phyloP scores from a whole-genome alignment of 148 eudicot species.

The Persicaria tinctoria region DNA sequence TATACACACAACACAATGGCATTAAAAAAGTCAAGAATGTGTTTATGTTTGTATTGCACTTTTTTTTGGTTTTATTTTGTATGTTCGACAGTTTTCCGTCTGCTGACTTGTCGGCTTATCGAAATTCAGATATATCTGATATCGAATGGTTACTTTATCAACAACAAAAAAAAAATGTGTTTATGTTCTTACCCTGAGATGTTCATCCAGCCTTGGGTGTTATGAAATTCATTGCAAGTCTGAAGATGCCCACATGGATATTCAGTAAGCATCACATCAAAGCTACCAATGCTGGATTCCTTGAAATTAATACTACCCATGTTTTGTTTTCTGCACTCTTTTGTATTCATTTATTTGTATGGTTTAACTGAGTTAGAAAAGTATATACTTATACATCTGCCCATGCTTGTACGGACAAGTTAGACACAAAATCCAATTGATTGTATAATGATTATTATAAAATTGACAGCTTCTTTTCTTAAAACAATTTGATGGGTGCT shows the following conservation, averaged over 20 bases:
- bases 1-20: too few relatives aligned
- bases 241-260: not conserved
- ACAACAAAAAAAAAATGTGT: too few relatives aligned
- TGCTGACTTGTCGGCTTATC: too few relatives aligned
- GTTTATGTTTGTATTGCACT: too few relatives aligned
- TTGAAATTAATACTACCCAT: not conserved
- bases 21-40: too few relatives aligned
- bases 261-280: not conserved
- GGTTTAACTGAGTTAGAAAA: not conserved
- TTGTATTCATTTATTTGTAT: not conserved
- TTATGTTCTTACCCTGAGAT: too few relatives aligned
- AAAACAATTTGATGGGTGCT: not conserved
- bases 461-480: not conserved
- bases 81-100: too few relatives aligned
- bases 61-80: too few relatives aligned
- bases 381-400: not conserved
- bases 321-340: not conserved
- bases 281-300: not conserved
- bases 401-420: not conserved
- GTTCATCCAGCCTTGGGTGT: too few relatives aligned
- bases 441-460: not conserved
- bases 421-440: constrained; percentile 2
- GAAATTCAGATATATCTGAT: too few relatives aligned
- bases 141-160: too few relatives aligned
- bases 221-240: not conserved